Evolutionary conservation across 352 stramenopile species (phyloP), one percentile per base, ranked within the genome.

Genomic region (Phytophthora fragariae): DNA sequence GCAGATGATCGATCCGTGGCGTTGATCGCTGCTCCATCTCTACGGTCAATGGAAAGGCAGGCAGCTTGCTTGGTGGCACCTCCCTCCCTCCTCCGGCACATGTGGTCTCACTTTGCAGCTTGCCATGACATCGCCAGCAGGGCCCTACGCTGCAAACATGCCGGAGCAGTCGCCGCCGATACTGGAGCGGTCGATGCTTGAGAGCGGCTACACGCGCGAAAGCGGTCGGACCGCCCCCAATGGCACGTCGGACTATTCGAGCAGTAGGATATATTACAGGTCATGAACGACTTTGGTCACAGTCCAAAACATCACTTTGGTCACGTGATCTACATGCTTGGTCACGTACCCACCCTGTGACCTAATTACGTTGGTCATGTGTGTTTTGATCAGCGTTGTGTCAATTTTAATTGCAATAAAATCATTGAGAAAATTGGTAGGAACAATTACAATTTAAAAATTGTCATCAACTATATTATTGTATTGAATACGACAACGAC

Each of bases 171-270:
- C 72, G 11, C 68, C 72, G 24, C 67, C 72, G 17, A 72, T 79
- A 24, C 72, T 79, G 9, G 72, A 79, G n/a, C 35, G 44, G 1
- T 56, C 67, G 15, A 59, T 68, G 19, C 67, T 59, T 3, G 60
- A 73, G 14, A 79, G 72, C 54, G 58, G 58, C 52, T 79, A 79
- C 62, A 71, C 47, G 15, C 67, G 52, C 24, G 72, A 79, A 37
- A 79, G 67, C 24, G 62, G 62, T 37, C 62, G 49, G 24, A 72
- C 57, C 35, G 35, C 53, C 15, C 57, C 52, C n/a, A 72, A 70
- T 17, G 61, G 19, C 41, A 73, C 46, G 57, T 75, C 66, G 50
- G 72, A 75, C 57, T 66, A 75, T 54, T 64, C 55, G 11, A 64
- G 63, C 47, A n/a, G n/a, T n/a, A n/a, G n/a, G n/a, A n/a, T n/a